phyloP scores from a whole-genome alignment of 306 rosid genomes.

The Ormosia semicastrata region DNA sequence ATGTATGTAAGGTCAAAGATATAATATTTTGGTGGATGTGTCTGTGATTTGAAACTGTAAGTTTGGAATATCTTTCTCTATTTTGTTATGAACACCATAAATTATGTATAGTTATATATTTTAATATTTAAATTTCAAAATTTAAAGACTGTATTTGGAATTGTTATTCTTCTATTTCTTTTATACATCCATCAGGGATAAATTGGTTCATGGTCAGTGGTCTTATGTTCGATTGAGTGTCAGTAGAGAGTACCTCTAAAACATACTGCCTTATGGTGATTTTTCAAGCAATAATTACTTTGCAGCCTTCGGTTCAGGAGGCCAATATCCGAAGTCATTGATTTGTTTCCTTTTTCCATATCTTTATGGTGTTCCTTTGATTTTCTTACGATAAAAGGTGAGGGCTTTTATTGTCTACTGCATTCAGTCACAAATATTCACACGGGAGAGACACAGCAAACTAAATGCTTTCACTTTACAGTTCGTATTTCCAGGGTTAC shows the following conservation, averaged over 20 bases:
- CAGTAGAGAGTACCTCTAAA: constrained; percentile 12
- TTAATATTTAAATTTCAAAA: constrained; percentile 5
- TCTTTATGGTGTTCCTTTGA: neutral
- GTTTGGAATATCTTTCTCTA: constrained; percentile 1
- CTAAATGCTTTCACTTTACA: neutral
- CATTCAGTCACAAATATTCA: neutral
- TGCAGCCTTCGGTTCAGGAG: neutral
- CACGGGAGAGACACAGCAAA: neutral
- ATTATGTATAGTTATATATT: neutral
- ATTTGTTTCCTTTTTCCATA: neutral
- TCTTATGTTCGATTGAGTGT: neutral
- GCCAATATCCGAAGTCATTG: neutral
- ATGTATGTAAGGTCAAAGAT: neutral
- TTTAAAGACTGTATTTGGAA: neutral
- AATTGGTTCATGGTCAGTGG: neutral
- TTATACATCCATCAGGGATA: neutral
- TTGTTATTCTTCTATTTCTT: constrained; percentile 10
- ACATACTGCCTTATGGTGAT: neutral
- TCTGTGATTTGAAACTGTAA: constrained; percentile 10
- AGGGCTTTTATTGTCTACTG: neutral
- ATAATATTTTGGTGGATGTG: neutral
- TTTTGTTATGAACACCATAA: neutral
- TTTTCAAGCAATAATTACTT: constrained; percentile 10
- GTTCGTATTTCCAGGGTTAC: neutral
- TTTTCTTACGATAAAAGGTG: neutral